A percentile compares a stretch with the other conserved stretches of the same genome.
These are phyloP conservation scores for Vitis hybrid DNA, from an alignment of 177 flowering plant genomes.

Conservation along the genomic window DNA sequence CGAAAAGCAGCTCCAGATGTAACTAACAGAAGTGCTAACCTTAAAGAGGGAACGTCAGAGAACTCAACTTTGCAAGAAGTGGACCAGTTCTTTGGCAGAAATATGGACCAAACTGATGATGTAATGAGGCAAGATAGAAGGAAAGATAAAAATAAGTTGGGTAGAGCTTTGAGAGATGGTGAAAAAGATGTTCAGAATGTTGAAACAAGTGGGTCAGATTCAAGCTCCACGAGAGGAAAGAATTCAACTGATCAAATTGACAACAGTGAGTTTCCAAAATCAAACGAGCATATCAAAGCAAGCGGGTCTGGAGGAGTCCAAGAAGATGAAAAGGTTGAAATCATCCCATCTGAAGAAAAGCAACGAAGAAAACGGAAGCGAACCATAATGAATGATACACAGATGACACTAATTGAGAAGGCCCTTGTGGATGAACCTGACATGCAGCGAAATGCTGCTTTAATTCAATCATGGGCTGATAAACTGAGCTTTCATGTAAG, in stretches of 20 bases:
- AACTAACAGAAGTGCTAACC: constrained; percentile 28
- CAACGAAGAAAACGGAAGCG: constrained; percentile 73
- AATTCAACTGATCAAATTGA: constrained; percentile 39
- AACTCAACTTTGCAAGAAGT: constrained; percentile 43
- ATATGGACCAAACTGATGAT: constrained; percentile 27
- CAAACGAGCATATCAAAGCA: constrained; percentile 32
- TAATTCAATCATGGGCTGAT: constrained; percentile 75
- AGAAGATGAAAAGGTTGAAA: constrained; percentile 55
- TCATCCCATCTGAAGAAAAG: constrained; percentile 47
- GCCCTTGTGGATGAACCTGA: constrained; percentile 86
- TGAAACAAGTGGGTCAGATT: constrained; percentile 71
- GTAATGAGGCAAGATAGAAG: constrained; percentile 21
- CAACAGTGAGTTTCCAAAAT: constrained; percentile 33
- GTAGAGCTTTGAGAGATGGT: constrained; percentile 34
- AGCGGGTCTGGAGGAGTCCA: constrained; percentile 35
- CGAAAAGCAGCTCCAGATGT: constrained; percentile 36
- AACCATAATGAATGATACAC: constrained; percentile 77
- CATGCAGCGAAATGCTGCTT: constrained; percentile 75
- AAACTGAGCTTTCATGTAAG: constrained; percentile 76
- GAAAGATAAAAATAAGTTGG: constrained; percentile 28
- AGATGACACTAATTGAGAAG: constrained; percentile 57
- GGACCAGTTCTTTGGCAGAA: constrained; percentile 23
- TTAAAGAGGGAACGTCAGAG: constrained; percentile 52
- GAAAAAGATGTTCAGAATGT: constrained; percentile 49
- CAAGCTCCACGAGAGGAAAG: constrained; percentile 51